Conservation (phyloP, 371 early-diverging fungal species). For the Circinella umbellata region DNA sequence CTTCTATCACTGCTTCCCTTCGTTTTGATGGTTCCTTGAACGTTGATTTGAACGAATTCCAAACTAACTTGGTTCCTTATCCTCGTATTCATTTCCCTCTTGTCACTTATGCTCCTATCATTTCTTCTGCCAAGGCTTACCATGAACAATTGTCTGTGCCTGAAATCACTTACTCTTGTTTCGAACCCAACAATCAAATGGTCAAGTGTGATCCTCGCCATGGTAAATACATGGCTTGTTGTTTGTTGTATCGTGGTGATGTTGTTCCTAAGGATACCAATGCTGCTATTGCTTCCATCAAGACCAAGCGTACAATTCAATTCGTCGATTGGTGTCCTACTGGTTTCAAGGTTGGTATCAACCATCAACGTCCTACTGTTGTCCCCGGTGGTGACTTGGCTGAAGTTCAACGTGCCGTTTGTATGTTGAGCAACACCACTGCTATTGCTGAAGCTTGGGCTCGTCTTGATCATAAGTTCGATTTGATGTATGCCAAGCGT, state of each 20-base stretch:
- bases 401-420: conserved; percentile 89
- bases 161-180: conserved; percentile 91
- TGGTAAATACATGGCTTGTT: conserved; percentile 96
- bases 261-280: conserved; percentile 87
- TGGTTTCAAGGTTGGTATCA: conserved; percentile 87
- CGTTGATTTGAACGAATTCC: conserved; percentile 96
- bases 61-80: conserved; percentile 96
- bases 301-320: conserved; percentile 89
- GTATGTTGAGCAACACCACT: conserved; percentile 94
- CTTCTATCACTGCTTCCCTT: conserved; percentile 98
- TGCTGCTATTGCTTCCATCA: conserved; percentile 85
- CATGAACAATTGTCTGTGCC: conserved; percentile 90
- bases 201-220: conserved; percentile 93
- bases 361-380: conserved; percentile 86
- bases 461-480: conserved; percentile 92
- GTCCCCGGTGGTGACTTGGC: conserved; percentile 89
- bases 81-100: conserved; percentile 96
- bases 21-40: conserved; percentile 97
- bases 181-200: conserved; percentile 95
- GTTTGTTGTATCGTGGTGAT: conserved; percentile 93
- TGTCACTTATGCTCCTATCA: conserved; percentile 93
- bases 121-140: conserved; percentile 87
- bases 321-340: conserved; percentile 98
- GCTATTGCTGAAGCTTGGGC: conserved; percentile 96
- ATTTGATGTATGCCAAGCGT: conserved; percentile 95